Percentiles rank a stretch among this genome's conserved stretches.
phyloP scores from a whole-genome alignment of 2,329 filamentous ascomycete genomes.

The Tolypocladium nubicola region DNA sequence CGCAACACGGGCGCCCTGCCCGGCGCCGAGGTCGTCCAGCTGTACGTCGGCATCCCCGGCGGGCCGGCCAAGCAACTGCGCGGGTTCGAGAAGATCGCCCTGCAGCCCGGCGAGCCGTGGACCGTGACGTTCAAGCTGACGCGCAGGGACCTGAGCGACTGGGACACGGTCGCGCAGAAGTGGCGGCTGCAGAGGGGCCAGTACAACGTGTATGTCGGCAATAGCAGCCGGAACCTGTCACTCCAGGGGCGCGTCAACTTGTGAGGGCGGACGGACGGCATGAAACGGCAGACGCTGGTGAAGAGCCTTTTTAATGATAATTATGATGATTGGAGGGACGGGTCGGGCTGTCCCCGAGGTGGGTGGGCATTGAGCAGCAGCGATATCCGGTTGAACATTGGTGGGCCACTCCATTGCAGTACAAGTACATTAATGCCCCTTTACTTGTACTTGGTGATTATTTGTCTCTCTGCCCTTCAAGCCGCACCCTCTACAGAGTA shows the following conservation, averaged over 20 bases:
- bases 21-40: conserved; percentile 36
- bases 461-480: not conserved
- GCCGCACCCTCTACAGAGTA: too few relatives aligned
- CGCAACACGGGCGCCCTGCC: conserved; percentile 29
- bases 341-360: not conserved
- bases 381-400: not conserved
- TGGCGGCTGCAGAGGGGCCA: conserved; percentile 42
- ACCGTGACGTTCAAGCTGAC: conserved; percentile 43
- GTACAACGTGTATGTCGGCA: conserved; percentile 34
- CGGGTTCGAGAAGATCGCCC: conserved; percentile 51
- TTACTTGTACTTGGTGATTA: not conserved
- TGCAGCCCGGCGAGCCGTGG: conserved; percentile 33
- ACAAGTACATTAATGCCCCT: not conserved
- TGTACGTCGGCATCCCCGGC: conserved; percentile 36
- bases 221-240: conserved; percentile 34
- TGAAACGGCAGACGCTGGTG: not conserved
- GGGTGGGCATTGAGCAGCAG: not conserved
- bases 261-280: not conserved
- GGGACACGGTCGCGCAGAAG: conserved; percentile 50
- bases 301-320: not conserved
- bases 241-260: conserved; percentile 24
- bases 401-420: not conserved
- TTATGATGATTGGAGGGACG: not conserved
- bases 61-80: conserved; percentile 49
- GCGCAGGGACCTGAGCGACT: conserved; percentile 55